Percentiles rank a stretch among this genome's conserved stretches.
These are phyloP conservation scores for Elaeagnus macrophylla DNA, from an alignment of 306 rosid genomes.

Conservation along the genomic window DNA sequence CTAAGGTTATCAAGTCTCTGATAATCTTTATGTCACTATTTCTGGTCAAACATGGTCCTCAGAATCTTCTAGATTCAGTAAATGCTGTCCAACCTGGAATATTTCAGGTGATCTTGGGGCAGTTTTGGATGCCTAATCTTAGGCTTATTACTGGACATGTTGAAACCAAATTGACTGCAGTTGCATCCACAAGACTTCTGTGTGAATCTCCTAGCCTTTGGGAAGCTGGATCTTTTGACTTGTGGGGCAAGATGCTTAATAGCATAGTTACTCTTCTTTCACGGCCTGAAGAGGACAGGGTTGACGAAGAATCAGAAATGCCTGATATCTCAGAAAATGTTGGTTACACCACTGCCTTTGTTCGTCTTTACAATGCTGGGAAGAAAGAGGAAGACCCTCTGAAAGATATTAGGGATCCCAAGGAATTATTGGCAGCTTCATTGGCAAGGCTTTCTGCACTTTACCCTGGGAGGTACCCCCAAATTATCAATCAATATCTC, in stretches of 20 bases:
- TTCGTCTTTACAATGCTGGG: slow-evolving; percentile 90
- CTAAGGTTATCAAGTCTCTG: slow-evolving; percentile 62
- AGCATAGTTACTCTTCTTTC: slow-evolving; percentile 87
- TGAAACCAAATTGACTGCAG: slow-evolving; percentile 81
- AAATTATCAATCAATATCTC: slow-evolving; percentile 55
- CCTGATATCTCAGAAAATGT: slow-evolving; percentile 85
- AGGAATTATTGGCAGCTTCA: slow-evolving; percentile 57
- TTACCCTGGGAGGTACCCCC: slow-evolving; percentile 66
- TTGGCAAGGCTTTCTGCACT: slow-evolving; percentile 53
- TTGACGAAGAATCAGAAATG: slow-evolving; percentile 75
- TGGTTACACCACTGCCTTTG: slow-evolving; percentile 80
- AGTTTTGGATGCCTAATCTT: slow-evolving; percentile 86
- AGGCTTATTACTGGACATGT: slow-evolving; percentile 58
- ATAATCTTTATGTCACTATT: slow-evolving; percentile 79
- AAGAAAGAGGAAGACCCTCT: slow-evolving; percentile 88
- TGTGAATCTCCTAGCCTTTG: slow-evolving; percentile 68
- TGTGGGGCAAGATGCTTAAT: slow-evolving; percentile 92
- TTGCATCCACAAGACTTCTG: slow-evolving; percentile 77
- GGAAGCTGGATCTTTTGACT: slow-evolving; percentile 53
- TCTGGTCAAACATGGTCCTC: slow-evolving; percentile 63
- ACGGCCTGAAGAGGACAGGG: slow-evolving; percentile 78
- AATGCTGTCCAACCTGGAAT: slow-evolving; percentile 57
- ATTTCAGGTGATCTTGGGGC: slow-evolving; percentile 55
- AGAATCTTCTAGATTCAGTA: slow-evolving; percentile 56
- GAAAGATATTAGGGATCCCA: slow-evolving; percentile 67